Evolutionary conservation across 495 filamentous ascomycete species (phyloP), one percentile per base, ranked within the genome.

Genomic region (Hypoxylon lienhwacheense): DNA sequence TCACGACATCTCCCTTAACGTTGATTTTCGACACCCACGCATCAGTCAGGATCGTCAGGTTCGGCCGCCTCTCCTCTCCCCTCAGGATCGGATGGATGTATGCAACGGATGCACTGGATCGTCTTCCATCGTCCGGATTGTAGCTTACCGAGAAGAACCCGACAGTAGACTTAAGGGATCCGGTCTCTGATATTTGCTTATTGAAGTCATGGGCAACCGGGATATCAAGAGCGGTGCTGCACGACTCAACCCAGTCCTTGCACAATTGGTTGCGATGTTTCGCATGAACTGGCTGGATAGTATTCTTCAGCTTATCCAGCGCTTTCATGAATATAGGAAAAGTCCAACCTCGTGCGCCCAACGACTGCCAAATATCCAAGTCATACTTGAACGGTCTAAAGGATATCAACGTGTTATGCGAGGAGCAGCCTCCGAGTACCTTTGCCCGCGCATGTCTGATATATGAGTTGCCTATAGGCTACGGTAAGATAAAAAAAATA

Each of bases 111-210:
- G 89, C 87, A 65, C 85, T 89, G 74, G 85, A 88, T 34, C 89
- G 79, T 49, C 79, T 80, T 54, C 88, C 88, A 60, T 87, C 80
- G 55, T 91, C 87, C 0, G 88, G 88, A 67, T 90, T 90, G 71
- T 91, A 93, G 22, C 85, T 79, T 26, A 93, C 82, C 32, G 82
- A 87, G 78, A 93, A 91, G 76, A 91, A 93, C 14, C 89, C 89
- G 2, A 89, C 87, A 45, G 86, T 83, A 64, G 85, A 75, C 39
- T 83, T 81, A 48, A 93, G 68, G 26, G 81, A 77, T 7, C 88
- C 88, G 14, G 78, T 84, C 25, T 77, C 73, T 36, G 74, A 75
- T 56, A 93, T 90, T 63, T 87, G 79, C 55, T 83, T 73, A 71
- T 93, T 93, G 79, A 91, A 91, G 70, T 93, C 86, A 14, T 82